These are phyloP conservation scores for Penicillium salamii DNA, from an alignment of 495 filamentous ascomycete species.

Conservation along the genomic window DNA sequence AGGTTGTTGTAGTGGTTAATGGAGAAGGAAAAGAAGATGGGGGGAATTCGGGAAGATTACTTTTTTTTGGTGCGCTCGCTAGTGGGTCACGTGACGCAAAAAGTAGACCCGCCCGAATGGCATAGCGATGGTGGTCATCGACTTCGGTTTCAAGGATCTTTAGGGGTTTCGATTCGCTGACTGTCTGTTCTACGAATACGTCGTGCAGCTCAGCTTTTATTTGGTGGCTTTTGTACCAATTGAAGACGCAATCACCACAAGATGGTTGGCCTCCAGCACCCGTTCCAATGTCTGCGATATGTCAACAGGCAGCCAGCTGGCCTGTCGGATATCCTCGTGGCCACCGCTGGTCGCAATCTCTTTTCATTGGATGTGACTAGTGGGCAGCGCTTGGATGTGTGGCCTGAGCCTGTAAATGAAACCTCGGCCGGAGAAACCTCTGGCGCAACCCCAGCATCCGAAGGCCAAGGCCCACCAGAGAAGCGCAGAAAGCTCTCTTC, in stretches of 20 bases:
- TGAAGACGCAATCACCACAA: neutral
- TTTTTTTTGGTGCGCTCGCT: slow-evolving; percentile 43
- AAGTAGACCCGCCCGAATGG: slow-evolving; percentile 3
- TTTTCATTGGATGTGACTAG: slow-evolving; percentile 46
- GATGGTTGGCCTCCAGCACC: slow-evolving; percentile 42
- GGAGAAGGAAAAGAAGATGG: slow-evolving; percentile 17
- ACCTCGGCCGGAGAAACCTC: slow-evolving; percentile 13
- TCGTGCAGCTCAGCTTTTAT: neutral
- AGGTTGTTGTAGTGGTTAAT: slow-evolving; percentile 31
- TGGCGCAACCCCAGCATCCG: slow-evolving; percentile 19
- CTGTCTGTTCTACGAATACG: neutral
- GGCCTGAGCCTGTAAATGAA: slow-evolving; percentile 42
- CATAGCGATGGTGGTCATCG: slow-evolving; percentile 10
- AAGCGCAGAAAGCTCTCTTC: slow-evolving; percentile 51
- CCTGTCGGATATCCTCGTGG: slow-evolving; percentile 45
- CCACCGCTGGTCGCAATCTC: slow-evolving; percentile 54
- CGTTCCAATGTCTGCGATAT: slow-evolving; percentile 53
- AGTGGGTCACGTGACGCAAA: slow-evolving; percentile 35
- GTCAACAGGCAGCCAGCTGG: slow-evolving; percentile 30
- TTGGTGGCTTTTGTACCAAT: neutral
- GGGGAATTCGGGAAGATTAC: slow-evolving; percentile 29
- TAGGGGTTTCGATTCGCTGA: neutral
- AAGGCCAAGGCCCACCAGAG: slow-evolving; percentile 41
- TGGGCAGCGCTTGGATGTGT: slow-evolving; percentile 46
- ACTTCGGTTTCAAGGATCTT: slow-evolving; percentile 9